phyloP scores from a whole-genome alignment of 306 rosid genomes.

The Ziziphus jujuba region DNA sequence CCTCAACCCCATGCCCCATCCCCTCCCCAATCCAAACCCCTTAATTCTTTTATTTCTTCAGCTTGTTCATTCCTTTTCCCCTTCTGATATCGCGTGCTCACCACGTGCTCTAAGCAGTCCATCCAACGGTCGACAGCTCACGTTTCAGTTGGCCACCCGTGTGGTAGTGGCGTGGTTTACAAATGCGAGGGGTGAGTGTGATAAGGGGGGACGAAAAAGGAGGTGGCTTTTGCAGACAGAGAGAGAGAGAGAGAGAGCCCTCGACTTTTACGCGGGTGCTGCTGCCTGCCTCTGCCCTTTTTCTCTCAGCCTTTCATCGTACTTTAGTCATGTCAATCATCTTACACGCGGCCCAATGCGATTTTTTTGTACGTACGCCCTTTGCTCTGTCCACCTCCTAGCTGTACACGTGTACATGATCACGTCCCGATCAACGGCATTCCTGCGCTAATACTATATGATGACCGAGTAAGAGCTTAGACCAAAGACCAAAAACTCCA shows the following conservation, averaged over 20 bases:
- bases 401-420: conserved; percentile 21
- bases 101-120: too few relatives aligned
- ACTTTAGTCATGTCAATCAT: conserved; percentile 64
- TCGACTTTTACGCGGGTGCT: conserved; percentile 72
- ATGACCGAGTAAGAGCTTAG: too few relatives aligned
- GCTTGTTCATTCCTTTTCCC: too few relatives aligned
- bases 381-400: neutral
- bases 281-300: conserved; percentile 12
- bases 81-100: too few relatives aligned
- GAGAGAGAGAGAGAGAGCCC: conserved; percentile 30
- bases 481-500: too few relatives aligned
- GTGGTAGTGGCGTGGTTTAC: neutral
- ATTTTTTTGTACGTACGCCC: neutral
- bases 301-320: conserved; percentile 68
- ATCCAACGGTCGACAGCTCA: too few relatives aligned
- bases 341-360: conserved; percentile 48
- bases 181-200: conserved; percentile 20
- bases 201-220: conserved; percentile 7
- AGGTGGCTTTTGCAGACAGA: conserved; percentile 6
- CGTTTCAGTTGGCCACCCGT: neutral
- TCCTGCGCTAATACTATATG: too few relatives aligned
- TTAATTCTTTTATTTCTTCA: too few relatives aligned
- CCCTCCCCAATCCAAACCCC: too few relatives aligned
- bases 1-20: too few relatives aligned
- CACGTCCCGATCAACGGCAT: too few relatives aligned